These are phyloP conservation scores for Ophiostoma quercus DNA, from an alignment of 2,329 filamentous ascomycete genomes.

Conservation along the genomic window DNA sequence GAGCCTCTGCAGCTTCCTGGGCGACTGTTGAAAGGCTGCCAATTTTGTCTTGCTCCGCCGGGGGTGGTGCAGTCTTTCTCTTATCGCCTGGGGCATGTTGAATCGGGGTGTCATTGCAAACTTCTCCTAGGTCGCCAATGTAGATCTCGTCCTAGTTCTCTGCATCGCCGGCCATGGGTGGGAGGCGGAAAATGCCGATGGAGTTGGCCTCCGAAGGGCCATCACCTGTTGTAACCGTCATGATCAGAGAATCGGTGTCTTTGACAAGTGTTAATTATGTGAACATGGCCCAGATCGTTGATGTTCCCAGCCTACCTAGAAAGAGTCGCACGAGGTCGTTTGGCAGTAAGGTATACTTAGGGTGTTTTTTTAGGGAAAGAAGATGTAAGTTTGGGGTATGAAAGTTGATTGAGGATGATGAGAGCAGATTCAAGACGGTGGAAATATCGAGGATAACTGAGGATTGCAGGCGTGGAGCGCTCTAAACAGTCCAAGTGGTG, in stretches of 20 bases:
- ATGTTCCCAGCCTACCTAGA: background rate
- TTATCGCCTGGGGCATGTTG: background rate
- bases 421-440: background rate
- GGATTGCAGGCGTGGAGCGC: background rate
- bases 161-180: constrained; percentile 13
- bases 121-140: constrained; percentile 7
- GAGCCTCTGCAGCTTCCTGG: background rate
- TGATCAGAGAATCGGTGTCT: background rate
- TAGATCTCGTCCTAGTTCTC: constrained; percentile 18
- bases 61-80: too few species aligned
- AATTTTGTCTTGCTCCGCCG: background rate
- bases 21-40: background rate
- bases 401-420: background rate
- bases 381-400: background rate
- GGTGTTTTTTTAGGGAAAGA: background rate
- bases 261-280: background rate
- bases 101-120: background rate
- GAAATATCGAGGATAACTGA: background rate
- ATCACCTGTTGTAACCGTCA: background rate
- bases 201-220: background rate
- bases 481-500: constrained; percentile 12
- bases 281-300: background rate
- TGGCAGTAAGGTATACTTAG: background rate
- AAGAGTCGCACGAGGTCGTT: background rate
- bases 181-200: constrained; percentile 7